phyloP scores from a whole-genome alignment of 768 basidiomycete genomes.

The Leccinum boreale region DNA sequence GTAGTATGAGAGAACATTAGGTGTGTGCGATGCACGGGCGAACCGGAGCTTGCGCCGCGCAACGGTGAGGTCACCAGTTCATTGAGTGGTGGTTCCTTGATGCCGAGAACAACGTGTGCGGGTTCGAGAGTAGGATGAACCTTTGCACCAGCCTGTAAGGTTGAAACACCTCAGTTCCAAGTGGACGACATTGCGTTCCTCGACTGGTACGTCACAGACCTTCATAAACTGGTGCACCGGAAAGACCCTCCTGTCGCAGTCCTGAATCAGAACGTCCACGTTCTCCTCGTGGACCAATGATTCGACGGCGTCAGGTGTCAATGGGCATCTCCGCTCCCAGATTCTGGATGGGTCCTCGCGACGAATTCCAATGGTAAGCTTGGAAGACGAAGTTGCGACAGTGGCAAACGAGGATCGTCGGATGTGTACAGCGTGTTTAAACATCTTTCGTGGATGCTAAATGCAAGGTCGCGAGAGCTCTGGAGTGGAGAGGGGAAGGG shows the following conservation, averaged over 20 bases:
- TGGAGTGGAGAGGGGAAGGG: not conserved
- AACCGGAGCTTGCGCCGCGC: slow-evolving; percentile 9
- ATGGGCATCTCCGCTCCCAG: slow-evolving; percentile 85
- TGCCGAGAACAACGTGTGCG: slow-evolving; percentile 79
- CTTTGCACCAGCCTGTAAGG: slow-evolving; percentile 69
- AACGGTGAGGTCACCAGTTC: slow-evolving; percentile 49
- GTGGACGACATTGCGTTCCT: not conserved
- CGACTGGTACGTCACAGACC: slow-evolving; percentile 37
- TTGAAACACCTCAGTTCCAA: slow-evolving; percentile 1
- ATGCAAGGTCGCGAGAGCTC: not conserved
- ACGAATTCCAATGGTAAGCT: slow-evolving; percentile 53
- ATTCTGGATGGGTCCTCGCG: slow-evolving; percentile 77
- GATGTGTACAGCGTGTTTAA: slow-evolving; percentile 15
- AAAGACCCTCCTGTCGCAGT: slow-evolving; percentile 75
- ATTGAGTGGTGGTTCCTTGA: slow-evolving; percentile 79
- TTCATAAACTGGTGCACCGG: slow-evolving; percentile 57
- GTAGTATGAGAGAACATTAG: slow-evolving; percentile 92
- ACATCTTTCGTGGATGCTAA: slow-evolving; percentile 9
- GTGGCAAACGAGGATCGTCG: slow-evolving; percentile 26
- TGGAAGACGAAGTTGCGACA: slow-evolving; percentile 17
- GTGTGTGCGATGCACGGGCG: slow-evolving; percentile 55
- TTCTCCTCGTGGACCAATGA: slow-evolving; percentile 53
- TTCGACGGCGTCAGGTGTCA: slow-evolving; percentile 73
- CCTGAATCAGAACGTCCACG: slow-evolving; percentile 70
- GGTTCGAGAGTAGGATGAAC: slow-evolving; percentile 52